phyloP scores from a whole-genome alignment of 2,329 filamentous ascomycete genomes.

The Geosmithia morbida region DNA sequence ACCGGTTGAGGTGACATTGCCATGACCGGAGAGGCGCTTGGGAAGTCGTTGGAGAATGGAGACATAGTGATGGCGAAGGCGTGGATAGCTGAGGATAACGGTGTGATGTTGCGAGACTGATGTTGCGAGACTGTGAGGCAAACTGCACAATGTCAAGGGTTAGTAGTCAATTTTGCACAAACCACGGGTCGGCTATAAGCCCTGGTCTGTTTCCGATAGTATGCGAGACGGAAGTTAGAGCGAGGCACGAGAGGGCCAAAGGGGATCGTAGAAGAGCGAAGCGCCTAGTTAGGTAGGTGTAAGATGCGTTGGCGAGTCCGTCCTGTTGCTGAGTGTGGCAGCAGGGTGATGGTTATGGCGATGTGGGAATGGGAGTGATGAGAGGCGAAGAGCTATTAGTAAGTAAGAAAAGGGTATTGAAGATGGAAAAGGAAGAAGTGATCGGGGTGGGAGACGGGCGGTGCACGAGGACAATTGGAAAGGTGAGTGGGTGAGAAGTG shows the following conservation, averaged over 20 bases:
- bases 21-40: slow-evolving; percentile 29
- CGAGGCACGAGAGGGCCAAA: not conserved
- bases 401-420: not conserved
- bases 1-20: slow-evolving; percentile 18
- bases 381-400: not conserved
- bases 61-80: slow-evolving; percentile 18
- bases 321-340: not conserved
- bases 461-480: slow-evolving; percentile 1
- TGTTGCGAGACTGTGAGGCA: not conserved
- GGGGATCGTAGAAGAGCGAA: not conserved
- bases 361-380: not conserved
- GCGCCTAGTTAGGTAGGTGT: not conserved
- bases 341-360: not conserved
- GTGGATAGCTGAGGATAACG: not conserved
- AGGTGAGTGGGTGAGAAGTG: slow-evolving; percentile 6
- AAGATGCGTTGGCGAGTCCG: not conserved
- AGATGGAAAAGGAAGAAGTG: not conserved
- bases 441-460: not conserved
- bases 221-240: not conserved
- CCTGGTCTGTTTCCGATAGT: not conserved
- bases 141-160: slow-evolving; percentile 1
- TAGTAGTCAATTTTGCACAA: slow-evolving; percentile 3
- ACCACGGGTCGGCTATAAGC: slow-evolving; percentile 1
- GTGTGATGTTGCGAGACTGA: not conserved
- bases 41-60: slow-evolving; percentile 25